phyloP scores from a whole-genome alignment of 1,139 yeast species.

The Suhomyces terraborum region DNA sequence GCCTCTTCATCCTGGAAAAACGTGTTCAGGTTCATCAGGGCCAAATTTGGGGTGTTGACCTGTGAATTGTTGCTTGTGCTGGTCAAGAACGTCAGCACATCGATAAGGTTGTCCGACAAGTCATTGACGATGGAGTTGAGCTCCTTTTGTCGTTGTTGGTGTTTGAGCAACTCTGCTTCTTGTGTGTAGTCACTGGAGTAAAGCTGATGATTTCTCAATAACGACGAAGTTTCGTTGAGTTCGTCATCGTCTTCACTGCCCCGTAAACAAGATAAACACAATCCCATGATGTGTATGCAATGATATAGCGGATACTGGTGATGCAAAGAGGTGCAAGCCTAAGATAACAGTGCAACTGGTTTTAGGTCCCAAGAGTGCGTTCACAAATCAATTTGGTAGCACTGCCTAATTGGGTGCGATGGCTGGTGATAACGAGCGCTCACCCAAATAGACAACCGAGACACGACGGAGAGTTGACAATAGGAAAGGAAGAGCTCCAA shows the following conservation, averaged over 20 bases:
- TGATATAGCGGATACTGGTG: neutral
- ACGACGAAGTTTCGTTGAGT: slow-evolving; percentile 35
- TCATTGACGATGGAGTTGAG: slow-evolving; percentile 46
- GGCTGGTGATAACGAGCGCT: slow-evolving; percentile 8
- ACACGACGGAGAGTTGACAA: too few relatives aligned
- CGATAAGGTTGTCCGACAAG: slow-evolving; percentile 46
- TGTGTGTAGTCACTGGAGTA: slow-evolving; percentile 41
- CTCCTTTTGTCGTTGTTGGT: slow-evolving; percentile 48
- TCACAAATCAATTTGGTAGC: neutral
- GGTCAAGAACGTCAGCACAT: slow-evolving; percentile 44
- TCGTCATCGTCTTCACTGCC: slow-evolving; percentile 39
- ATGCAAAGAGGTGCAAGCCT: too few relatives aligned
- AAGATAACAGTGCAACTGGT: neutral
- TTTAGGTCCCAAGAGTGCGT: neutral
- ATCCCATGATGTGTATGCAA: slow-evolving; percentile 34
- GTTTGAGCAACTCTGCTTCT: slow-evolving; percentile 42
- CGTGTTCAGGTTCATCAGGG: slow-evolving; percentile 13
- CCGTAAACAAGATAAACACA: slow-evolving; percentile 51
- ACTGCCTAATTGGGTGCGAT: slow-evolving; percentile 4
- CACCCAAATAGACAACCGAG: too few relatives aligned
- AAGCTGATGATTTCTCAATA: slow-evolving; percentile 34
- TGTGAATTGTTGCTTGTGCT: slow-evolving; percentile 16
- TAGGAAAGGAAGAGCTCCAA: too few relatives aligned
- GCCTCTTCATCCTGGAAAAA: slow-evolving; percentile 14
- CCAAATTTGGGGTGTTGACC: slow-evolving; percentile 8